Evolutionary conservation across 495 filamentous ascomycete genomes (phyloP).

Genomic region (Penicillium angulare): DNA sequence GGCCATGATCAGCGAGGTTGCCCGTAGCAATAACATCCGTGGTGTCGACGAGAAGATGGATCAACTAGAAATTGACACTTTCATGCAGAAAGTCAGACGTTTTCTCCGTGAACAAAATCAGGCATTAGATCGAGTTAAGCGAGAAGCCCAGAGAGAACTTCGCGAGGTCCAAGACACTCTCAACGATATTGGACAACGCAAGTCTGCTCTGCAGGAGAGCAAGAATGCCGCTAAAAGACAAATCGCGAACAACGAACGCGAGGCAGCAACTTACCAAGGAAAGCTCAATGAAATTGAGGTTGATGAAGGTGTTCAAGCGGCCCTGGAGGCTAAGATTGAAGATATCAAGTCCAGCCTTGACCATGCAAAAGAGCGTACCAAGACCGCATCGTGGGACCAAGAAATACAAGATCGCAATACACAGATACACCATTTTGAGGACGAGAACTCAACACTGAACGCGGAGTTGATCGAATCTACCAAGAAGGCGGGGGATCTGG

Average conservation of each 20-base stretch:
- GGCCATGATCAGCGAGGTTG: constrained; percentile 72
- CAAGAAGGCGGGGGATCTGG: constrained; percentile 71
- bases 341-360: constrained; percentile 64
- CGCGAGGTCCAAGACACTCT: constrained; percentile 64
- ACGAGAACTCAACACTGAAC: constrained; percentile 63
- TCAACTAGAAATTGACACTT: constrained; percentile 68
- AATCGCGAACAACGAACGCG: constrained; percentile 67
- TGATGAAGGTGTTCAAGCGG: constrained; percentile 78
- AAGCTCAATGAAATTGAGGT: constrained; percentile 68
- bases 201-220: constrained; percentile 64
- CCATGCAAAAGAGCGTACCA: constrained; percentile 58
- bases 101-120: constrained; percentile 73
- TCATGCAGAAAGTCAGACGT: constrained; percentile 74
- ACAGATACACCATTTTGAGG: constrained; percentile 65
- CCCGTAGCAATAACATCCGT: constrained; percentile 75
- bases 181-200: constrained; percentile 65
- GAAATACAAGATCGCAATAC: constrained; percentile 61
- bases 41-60: constrained; percentile 79
- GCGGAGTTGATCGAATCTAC: constrained; percentile 78
- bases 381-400: constrained; percentile 63
- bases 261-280: constrained; percentile 57
- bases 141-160: constrained; percentile 67
- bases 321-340: constrained; percentile 67
- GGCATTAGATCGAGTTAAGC: constrained; percentile 68
- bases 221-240: constrained; percentile 67